Evolutionary conservation across 2,329 filamentous ascomycete species (phyloP), one percentile per base, ranked within the genome.

Genomic region (Dendrostoma leiphaemia): DNA sequence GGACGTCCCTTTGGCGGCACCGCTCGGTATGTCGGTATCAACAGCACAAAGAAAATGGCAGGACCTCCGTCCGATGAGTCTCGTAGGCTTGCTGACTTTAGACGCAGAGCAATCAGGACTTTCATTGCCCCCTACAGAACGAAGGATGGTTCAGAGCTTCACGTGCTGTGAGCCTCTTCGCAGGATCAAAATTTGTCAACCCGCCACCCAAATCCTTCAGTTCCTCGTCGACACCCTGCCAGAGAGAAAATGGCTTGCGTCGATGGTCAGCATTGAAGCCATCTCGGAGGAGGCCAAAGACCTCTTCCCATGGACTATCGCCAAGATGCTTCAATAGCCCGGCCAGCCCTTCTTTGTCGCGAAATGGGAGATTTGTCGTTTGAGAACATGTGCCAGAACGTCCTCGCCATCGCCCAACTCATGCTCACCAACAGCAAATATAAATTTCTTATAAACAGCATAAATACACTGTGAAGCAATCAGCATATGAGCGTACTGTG

Each of bases 341-440:
- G 10, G 28, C 29, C 44, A 47, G 44, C 44, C 44, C 44, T 47
- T 47, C 44, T 47, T 47, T 47, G 19, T 47, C 44, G 29, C 44
- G 44, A 47, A 47, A 47, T 32, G 34, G 44, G 44, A 47, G 17
- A 47, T 47, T n/a, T 47, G 44, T 47, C 44, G 29, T 35, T 47
- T 29, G 29, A 47, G 26, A 24, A 47, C 44, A 15, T 47, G 44
- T 32, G 44, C 44, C 17, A 47, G 44, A 34, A 47, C 29, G 29
- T 47, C 44, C 44, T 47, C 44, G 29, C 44, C 44, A 34, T 47
- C 44, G n/a, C 44, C 31, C n/a, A n/a, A n/a, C n/a, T n/a, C n/a
- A n/a, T n/a, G n/a, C n/a, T n/a, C n/a, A n/a, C n/a, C 45, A 37
- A 48, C 45, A 37, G 45, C 45, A 48, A 48, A 48, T 24, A 48